Base-by-base conservation (phyloP, 306 rosid species). In the Prunus padus region DNA sequence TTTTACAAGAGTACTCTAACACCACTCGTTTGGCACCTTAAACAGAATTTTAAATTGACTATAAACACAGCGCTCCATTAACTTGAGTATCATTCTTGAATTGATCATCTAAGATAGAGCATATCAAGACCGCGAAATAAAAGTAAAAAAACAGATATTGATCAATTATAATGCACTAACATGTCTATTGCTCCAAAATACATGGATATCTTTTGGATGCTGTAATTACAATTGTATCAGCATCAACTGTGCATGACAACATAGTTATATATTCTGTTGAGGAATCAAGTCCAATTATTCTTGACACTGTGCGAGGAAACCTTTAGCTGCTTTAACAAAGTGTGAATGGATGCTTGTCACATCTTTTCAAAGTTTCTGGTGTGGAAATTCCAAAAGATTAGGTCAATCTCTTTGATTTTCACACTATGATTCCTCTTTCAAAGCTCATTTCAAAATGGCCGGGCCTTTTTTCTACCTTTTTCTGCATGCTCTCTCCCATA, bases 231-330 rank as follows among this genome's bases (percentile, higher is more conserved):
- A 56, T 69, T 74, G 73, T 73, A 69, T 60, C 67, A 71, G 72
- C 77, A 82, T 77, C 81, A 12, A 73, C 44, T 18, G 80, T 77
- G 37, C 44, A 19, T n/a, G 63, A 28, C 23, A 45, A 31, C 47
- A 63, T 50, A 73, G 67, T 33, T 40, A 37, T 54, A 37, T 40
- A 18, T 84, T 60, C 76, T 80, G 76, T 77, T 51, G 82, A 78
- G 79, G 92, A 88, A 84, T 85, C 88, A 76, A 79, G 85, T 84
- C 83, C 81, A 85, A 76, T 85, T 85, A 84, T 87, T 83, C 82
- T 81, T 20, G 65, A 77, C 82, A 77, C 77, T 57, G 46, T 62
- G 81, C 22, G 86, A 74, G 72, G 81, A 73, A 79, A 77, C 69
- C 79, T 84, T 84, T 85, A 44, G 78, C 77, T 84, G 86, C 87